Evolutionary conservation across 129 eudicot species (phyloP).

Genomic region (Rutidosis leptorrhynchoides): DNA sequence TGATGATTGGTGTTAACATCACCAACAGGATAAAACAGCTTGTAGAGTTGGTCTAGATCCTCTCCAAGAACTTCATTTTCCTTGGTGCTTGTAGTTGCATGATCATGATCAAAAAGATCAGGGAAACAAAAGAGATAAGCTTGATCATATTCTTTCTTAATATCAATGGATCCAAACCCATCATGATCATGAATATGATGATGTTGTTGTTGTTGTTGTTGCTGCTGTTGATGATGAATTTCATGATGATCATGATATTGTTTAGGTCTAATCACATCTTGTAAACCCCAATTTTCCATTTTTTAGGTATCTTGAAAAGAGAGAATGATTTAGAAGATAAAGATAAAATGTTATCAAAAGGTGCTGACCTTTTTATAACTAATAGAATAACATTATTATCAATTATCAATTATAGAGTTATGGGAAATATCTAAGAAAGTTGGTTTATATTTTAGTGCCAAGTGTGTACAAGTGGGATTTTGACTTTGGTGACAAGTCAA

Average conservation of each 20-base stretch:
- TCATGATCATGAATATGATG: constrained; percentile 7
- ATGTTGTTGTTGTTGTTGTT: neutral
- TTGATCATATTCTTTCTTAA: constrained; percentile 37
- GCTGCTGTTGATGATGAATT: neutral
- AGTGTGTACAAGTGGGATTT: constrained; percentile 39
- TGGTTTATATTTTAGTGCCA: constrained; percentile 22
- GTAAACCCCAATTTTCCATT: constrained; percentile 65
- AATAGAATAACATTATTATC: too few relatives aligned
- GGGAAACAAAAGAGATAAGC: constrained; percentile 37
- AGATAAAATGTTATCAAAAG: neutral
- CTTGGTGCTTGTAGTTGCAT: constrained; percentile 3
- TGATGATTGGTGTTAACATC: constrained; percentile 21
- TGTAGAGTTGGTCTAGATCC: constrained; percentile 57
- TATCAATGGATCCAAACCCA: constrained; percentile 28
- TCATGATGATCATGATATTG: neutral
- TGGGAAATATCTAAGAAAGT: constrained; percentile 29
- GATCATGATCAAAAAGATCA: constrained; percentile 27
- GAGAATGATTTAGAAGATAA: neutral
- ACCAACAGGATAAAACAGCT: constrained; percentile 44
- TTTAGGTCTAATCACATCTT: constrained; percentile 56
- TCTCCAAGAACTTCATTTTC: constrained; percentile 19
- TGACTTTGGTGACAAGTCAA: constrained; percentile 44
- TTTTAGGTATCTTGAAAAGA: constrained; percentile 18
- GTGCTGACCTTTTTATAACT: constrained; percentile 29
- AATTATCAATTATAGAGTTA: neutral